Conservation (phyloP, 2,329 filamentous ascomycete species). For the Aspergillus brunneoviolaceus region DNA sequence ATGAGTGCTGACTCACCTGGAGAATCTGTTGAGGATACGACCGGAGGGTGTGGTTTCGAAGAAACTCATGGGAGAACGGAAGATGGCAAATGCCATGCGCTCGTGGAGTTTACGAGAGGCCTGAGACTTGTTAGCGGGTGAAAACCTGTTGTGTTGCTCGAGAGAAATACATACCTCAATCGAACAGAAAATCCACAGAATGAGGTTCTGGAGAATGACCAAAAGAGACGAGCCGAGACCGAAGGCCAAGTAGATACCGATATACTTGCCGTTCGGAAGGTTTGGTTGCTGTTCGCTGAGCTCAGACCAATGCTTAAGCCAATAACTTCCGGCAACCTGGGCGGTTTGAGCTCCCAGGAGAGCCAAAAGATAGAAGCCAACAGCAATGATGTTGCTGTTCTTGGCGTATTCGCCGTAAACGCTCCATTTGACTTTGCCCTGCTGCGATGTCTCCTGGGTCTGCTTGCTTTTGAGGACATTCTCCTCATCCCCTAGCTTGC, state of each 20-base stretch:
- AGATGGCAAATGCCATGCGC: conserved; percentile 94
- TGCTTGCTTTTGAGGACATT: conserved; percentile 74
- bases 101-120: conserved; percentile 96
- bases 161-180: conserved; percentile 69
- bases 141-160: background rate
- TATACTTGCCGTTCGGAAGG: conserved; percentile 78
- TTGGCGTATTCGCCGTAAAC: conserved; percentile 95
- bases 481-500: conserved; percentile 81
- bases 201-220: conserved; percentile 87
- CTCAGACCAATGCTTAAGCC: conserved; percentile 93
- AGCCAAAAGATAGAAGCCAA: conserved; percentile 73
- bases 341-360: conserved; percentile 78
- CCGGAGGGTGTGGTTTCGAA: conserved; percentile 96
- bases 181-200: conserved; percentile 99
- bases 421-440: conserved; percentile 97
- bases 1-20: conserved; percentile 59
- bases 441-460: conserved; percentile 81
- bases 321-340: conserved; percentile 80
- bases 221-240: conserved; percentile 82
- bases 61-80: conserved; percentile 97
- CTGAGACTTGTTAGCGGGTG: conserved; percentile 40
- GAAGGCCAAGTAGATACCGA: conserved; percentile 93
- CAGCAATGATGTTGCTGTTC: conserved; percentile 84
- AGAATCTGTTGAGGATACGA: conserved; percentile 95
- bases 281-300: conserved; percentile 69